These are phyloP conservation scores for Capsicum baccatum DNA, from an alignment of 257 asterid species.

Conservation along the genomic window DNA sequence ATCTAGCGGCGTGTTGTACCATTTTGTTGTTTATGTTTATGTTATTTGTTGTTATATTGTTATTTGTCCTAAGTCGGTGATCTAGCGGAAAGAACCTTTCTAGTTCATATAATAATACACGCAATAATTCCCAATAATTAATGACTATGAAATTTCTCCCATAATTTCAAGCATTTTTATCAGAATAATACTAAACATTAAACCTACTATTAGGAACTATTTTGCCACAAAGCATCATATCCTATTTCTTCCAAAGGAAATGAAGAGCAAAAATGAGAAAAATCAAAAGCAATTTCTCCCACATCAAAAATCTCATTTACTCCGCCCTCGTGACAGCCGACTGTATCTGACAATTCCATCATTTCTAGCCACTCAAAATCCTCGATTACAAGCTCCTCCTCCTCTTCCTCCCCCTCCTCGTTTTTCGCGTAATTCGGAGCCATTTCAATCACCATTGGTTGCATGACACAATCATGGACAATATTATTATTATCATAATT, in stretches of 20 bases:
- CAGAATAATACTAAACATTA: background rate
- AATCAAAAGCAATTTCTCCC: constrained; percentile 7
- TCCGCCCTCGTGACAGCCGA: background rate
- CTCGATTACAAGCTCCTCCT: background rate
- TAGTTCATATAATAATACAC: too few relatives aligned
- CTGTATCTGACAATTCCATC: constrained; percentile 23
- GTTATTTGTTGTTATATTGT: too few relatives aligned
- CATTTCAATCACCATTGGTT: background rate
- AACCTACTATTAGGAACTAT: background rate
- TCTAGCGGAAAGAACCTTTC: too few relatives aligned
- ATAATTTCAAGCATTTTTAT: background rate
- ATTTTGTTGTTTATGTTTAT: too few relatives aligned
- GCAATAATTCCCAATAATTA: background rate
- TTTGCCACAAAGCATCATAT: constrained; percentile 29
- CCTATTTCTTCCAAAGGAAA: constrained; percentile 20
- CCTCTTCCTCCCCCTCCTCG: background rate
- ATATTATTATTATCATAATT: background rate
- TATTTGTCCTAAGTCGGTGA: too few relatives aligned
- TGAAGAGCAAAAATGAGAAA: background rate
- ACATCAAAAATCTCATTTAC: constrained; percentile 11
- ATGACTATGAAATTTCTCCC: background rate
- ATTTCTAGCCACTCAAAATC: constrained; percentile 30
- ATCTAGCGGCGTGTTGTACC: too few relatives aligned
- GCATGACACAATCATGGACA: background rate
- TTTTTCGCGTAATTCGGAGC: background rate